phyloP scores from a whole-genome alignment of 371 early-diverging fungal genomes.

The Syncephalis plumigaleata region DNA sequence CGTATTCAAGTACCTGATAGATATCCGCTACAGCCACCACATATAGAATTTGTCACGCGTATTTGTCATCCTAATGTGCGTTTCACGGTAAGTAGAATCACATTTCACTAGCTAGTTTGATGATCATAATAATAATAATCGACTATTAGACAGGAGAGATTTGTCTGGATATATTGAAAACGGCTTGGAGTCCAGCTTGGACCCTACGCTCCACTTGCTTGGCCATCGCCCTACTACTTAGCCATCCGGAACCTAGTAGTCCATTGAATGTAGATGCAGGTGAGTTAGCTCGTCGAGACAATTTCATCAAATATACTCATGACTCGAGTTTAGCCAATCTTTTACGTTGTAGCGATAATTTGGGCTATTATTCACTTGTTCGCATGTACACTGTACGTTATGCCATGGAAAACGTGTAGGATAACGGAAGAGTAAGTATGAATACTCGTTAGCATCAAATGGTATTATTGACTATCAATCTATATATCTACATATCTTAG shows the following conservation, averaged over 20 bases:
- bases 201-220: conserved; percentile 49
- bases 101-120: background rate
- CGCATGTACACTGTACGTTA: conserved; percentile 68
- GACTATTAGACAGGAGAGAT: conserved; percentile 52
- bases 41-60: conserved; percentile 47
- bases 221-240: conserved; percentile 49
- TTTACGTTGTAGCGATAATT: conserved; percentile 60
- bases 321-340: conserved; percentile 46
- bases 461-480: too few relatives aligned
- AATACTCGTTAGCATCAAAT: too few relatives aligned
- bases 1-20: conserved; percentile 30
- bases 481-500: too few relatives aligned
- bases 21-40: conserved; percentile 63
- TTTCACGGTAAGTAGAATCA: conserved; percentile 30
- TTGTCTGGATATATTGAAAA: conserved; percentile 64
- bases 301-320: background rate
- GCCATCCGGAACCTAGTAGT: conserved; percentile 63
- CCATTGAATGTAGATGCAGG: conserved; percentile 89
- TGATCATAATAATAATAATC: background rate
- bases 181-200: conserved; percentile 76
- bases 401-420: conserved; percentile 24
- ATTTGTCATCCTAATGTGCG: conserved; percentile 71
- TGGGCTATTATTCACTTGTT: conserved; percentile 76
- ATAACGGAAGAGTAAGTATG: too few relatives aligned
- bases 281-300: background rate